Base-by-base conservation (phyloP, 2,329 filamentous ascomycete genomes). In the Fonsecaea erecta region DNA sequence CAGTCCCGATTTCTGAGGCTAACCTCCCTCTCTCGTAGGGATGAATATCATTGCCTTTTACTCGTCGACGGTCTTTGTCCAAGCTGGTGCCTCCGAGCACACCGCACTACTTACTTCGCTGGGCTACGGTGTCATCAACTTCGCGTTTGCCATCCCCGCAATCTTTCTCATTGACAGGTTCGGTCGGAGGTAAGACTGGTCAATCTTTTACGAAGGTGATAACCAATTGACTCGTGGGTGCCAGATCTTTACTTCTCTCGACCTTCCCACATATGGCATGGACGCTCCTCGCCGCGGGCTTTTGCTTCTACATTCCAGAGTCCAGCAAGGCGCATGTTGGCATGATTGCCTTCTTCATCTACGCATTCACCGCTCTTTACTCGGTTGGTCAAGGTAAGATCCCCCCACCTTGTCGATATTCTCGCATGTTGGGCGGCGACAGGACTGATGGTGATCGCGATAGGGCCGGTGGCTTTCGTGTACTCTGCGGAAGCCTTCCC, bases 251-350 rank as follows among this genome's bases (percentile, higher is more conserved):
- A 8, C 80, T 90, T 1, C 78, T 89, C 3, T 80, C 81, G 0
- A 90, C 87, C 0, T 88, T 90, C 72, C 87, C 88, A 0, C 74
- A 89, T 16, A 90, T 90, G 88, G 77, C 78, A 0, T 68, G 81
- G 46, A 79, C 78, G 52, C 75, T 84, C 43, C 79, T 84, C 68
- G 82, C 83, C 64, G 83, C 82, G 0, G 82, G 83, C 0, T 83
- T 84, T 67, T 80, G 77, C 54, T 84, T 84, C 72, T 82, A 76
- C 72, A 84, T 84, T 62, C 81, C 81, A 1, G 71, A 77, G 4
- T 70, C 70, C 4, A 71, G 69, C 35, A 71, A 75, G 37, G 75
- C 78, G 2, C 77, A 77, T 2, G 71, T 77, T 2, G 77, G 70
- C 58, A 78, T 78, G 66, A 76, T 81, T 11, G 75, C 77, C 0